phyloP scores from a whole-genome alignment of 805 yeast genomes.

The Myxozyma mucilagina region DNA sequence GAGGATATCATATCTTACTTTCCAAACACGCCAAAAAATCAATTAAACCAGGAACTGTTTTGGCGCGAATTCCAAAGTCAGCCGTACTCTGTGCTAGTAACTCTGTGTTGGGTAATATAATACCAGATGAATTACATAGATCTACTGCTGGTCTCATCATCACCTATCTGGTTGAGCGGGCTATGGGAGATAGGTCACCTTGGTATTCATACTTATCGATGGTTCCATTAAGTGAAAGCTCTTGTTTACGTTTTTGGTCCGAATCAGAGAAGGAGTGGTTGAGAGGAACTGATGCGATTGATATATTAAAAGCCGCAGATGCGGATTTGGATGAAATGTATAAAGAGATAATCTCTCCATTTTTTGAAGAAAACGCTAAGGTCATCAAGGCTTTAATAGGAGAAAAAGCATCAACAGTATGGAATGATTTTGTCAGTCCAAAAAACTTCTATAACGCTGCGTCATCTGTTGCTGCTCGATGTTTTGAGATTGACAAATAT shows the following conservation, averaged over 20 bases:
- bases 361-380: constrained; percentile 26
- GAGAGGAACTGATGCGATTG: constrained; percentile 61
- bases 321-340: constrained; percentile 47
- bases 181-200: constrained; percentile 64
- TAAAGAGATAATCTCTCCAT: constrained; percentile 41
- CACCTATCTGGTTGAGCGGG: constrained; percentile 70
- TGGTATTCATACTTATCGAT: constrained; percentile 70
- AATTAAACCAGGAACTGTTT: constrained; percentile 21
- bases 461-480: constrained; percentile 67
- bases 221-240: constrained; percentile 43
- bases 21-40: constrained; percentile 30
- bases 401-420: neutral
- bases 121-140: constrained; percentile 49
- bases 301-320: constrained; percentile 59
- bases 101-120: constrained; percentile 59
- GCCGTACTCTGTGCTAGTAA: constrained; percentile 41
- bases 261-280: constrained; percentile 47
- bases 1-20: constrained; percentile 21
- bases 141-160: constrained; percentile 70
- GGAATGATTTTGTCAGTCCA: neutral
- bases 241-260: constrained; percentile 59
- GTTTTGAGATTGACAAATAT: constrained; percentile 75
- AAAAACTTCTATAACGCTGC: constrained; percentile 52
- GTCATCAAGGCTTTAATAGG: constrained; percentile 7
- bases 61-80: constrained; percentile 41